Conservation (phyloP, 2,329 filamentous ascomycete species). For the Arachnopeziza araneosa region DNA sequence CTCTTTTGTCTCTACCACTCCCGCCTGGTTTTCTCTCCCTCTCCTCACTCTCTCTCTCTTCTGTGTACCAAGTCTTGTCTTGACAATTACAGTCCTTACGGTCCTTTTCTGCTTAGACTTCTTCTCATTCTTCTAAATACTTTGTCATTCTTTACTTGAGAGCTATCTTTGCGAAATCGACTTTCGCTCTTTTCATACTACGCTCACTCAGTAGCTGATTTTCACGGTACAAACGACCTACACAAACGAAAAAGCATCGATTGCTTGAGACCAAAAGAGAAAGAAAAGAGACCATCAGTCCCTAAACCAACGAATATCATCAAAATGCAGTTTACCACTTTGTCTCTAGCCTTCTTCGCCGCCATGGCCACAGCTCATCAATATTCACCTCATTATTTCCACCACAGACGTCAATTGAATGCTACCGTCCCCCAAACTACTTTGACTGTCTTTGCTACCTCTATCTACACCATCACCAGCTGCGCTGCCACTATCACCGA, state of each 20-base stretch:
- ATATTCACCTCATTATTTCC: constrained; percentile 23
- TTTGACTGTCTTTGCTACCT: constrained; percentile 35
- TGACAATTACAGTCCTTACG: constrained; percentile 28
- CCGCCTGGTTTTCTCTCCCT: constrained; percentile 10
- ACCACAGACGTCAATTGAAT: constrained; percentile 18
- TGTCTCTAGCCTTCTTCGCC: constrained; percentile 31
- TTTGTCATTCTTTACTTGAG: constrained; percentile 30
- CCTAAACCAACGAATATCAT: constrained; percentile 6
- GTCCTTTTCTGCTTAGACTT: constrained; percentile 24
- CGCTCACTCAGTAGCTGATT: constrained; percentile 15
- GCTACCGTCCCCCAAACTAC: constrained; percentile 30
- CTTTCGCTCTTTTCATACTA: constrained; percentile 27
- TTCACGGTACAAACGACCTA: neutral
- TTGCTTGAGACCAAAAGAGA: constrained; percentile 16
- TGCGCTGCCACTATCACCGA: constrained; percentile 37
- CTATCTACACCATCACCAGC: constrained; percentile 33
- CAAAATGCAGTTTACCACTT: constrained; percentile 29
- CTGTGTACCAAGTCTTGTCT: constrained; percentile 26
- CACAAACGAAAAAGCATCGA: constrained; percentile 21
- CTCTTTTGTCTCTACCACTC: constrained; percentile 7
- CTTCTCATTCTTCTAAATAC: constrained; percentile 25
- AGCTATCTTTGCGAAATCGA: constrained; percentile 27
- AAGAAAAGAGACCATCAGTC: constrained; percentile 6
- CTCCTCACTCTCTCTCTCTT: constrained; percentile 12
- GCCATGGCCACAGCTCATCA: constrained; percentile 26